phyloP scores from a whole-genome alignment of 192 early-diverging fungal species.

The Coemansia sp. region DNA sequence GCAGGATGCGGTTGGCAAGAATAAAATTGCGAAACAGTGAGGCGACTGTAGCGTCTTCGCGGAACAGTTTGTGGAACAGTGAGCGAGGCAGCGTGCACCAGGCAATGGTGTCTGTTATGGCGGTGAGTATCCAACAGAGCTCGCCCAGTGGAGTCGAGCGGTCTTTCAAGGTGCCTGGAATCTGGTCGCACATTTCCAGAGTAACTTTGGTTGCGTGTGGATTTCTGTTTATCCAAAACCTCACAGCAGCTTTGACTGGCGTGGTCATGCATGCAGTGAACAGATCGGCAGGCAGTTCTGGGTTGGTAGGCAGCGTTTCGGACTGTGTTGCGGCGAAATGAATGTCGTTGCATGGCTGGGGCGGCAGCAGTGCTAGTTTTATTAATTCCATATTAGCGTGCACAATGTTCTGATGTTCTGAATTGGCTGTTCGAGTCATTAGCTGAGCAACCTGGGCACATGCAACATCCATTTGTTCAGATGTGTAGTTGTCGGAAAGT shows the following conservation, averaged over 20 bases:
- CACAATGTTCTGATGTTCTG: not conserved
- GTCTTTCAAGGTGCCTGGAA: slow-evolving; percentile 86
- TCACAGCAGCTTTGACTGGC: slow-evolving; percentile 89
- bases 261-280: slow-evolving; percentile 96
- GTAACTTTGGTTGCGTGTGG: slow-evolving; percentile 71
- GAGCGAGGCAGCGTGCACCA: slow-evolving; percentile 90
- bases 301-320: slow-evolving; percentile 88
- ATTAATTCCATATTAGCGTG: slow-evolving; percentile 25
- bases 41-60: slow-evolving; percentile 92
- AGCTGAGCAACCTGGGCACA: slow-evolving; percentile 22
- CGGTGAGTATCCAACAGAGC: slow-evolving; percentile 98
- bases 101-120: slow-evolving; percentile 98
- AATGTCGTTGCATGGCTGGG: slow-evolving; percentile 69
- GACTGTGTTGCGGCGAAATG: slow-evolving; percentile 91
- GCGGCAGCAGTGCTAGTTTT: slow-evolving; percentile 50
- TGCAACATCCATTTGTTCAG: slow-evolving; percentile 12
- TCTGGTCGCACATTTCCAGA: slow-evolving; percentile 62
- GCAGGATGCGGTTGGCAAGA: slow-evolving; percentile 93
- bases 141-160: slow-evolving; percentile 93
- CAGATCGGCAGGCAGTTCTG: slow-evolving; percentile 95
- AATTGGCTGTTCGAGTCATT: slow-evolving; percentile 8
- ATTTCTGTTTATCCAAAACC: slow-evolving; percentile 88
- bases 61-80: slow-evolving; percentile 85
- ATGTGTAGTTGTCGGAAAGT: slow-evolving; percentile 14
- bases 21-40: slow-evolving; percentile 94